Evolutionary conservation across 164 flowering plant genomes (phyloP).

Genomic region (Magnolia kwangsiensis): DNA sequence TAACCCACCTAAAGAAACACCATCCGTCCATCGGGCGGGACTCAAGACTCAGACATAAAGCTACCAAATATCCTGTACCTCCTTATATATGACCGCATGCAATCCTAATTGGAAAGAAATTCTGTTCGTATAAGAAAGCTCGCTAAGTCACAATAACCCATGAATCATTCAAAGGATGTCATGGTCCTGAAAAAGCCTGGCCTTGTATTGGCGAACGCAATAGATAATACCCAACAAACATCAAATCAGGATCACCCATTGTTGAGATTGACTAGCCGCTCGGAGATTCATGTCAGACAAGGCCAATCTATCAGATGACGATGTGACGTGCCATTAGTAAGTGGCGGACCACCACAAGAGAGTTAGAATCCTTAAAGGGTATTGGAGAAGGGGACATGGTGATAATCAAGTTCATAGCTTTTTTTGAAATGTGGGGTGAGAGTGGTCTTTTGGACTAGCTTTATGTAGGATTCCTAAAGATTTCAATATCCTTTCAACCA

Average conservation of each 20-base stretch:
- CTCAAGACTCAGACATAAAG: no score
- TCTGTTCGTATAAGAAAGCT: no score
- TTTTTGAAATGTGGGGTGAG: neutral
- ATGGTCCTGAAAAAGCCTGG: no score
- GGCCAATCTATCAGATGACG: neutral
- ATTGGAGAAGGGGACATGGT: slow-evolving; percentile 11
- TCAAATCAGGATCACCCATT: neutral
- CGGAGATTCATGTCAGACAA: neutral
- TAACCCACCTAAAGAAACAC: neutral
- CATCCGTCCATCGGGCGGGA: no score
- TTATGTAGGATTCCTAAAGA: slow-evolving; percentile 7
- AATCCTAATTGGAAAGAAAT: no score
- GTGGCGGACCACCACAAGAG: neutral
- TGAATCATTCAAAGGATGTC: no score
- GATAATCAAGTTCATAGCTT: slow-evolving; percentile 3
- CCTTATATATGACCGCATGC: no score
- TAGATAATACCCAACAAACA: neutral
- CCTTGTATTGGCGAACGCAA: neutral
- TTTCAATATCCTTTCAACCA: slow-evolving; percentile 11
- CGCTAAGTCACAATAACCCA: no score
- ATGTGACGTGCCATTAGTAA: slow-evolving; percentile 5
- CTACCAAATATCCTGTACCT: no score
- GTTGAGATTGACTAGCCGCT: neutral
- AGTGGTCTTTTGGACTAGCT: neutral
- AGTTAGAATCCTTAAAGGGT: neutral